phyloP scores from a whole-genome alignment of 108 stramenopile species.

The Schizochytrium sp. region DNA sequence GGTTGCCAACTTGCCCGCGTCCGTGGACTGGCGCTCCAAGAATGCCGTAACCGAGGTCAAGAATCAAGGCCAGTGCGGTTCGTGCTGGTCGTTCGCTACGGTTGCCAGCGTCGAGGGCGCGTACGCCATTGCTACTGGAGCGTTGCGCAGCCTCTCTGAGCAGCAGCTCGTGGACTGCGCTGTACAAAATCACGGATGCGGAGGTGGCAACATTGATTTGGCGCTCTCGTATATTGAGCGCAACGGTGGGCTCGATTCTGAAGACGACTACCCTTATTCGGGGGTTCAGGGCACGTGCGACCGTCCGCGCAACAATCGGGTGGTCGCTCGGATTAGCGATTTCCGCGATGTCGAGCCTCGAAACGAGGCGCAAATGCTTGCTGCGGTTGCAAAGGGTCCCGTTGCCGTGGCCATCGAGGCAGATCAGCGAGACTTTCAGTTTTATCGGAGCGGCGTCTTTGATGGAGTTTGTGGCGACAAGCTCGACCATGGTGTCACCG shows the following conservation, averaged over 20 bases:
- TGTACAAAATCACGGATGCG: conserved; percentile 41
- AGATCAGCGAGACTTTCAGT: conserved; percentile 73
- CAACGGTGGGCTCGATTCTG: conserved; percentile 47
- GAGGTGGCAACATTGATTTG: conserved; percentile 46
- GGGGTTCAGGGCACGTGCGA: conserved; percentile 38
- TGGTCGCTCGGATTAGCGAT: neutral
- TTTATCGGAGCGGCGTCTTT: conserved; percentile 87
- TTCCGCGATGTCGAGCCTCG: neutral
- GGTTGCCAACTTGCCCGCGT: neutral
- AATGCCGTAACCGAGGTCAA: conserved; percentile 38
- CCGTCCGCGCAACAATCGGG: neutral
- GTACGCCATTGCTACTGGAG: conserved; percentile 47
- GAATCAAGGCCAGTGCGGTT: conserved; percentile 73
- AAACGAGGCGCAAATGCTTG: neutral
- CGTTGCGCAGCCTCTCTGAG: conserved; percentile 49
- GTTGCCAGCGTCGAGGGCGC: conserved; percentile 80
- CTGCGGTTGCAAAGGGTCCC: conserved; percentile 29
- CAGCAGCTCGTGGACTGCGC: conserved; percentile 49
- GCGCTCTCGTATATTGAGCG: conserved; percentile 53
- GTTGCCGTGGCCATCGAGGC: conserved; percentile 71
- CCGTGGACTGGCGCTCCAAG: conserved; percentile 15
- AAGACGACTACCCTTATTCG: conserved; percentile 47
- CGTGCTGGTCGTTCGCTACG: conserved; percentile 94
- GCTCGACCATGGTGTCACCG: conserved; percentile 51
- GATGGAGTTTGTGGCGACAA: conserved; percentile 42